Evolutionary conservation across 2,329 filamentous ascomycete genomes (phyloP).

Genomic region (Penicillium griseofulvum): DNA sequence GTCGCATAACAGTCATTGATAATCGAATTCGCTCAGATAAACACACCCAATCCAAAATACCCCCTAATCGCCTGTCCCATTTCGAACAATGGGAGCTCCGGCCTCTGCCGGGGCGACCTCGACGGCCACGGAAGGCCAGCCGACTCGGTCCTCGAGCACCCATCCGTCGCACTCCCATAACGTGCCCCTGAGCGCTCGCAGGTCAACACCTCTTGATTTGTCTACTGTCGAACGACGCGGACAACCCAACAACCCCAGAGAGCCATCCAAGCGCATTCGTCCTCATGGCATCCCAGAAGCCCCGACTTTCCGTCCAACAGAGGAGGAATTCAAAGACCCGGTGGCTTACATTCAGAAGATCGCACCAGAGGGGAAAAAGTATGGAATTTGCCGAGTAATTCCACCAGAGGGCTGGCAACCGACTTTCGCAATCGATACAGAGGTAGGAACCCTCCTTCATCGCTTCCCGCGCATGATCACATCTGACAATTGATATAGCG

Average conservation of each 20-base stretch:
- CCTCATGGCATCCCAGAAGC: constrained; percentile 86
- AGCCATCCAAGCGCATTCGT: constrained; percentile 72
- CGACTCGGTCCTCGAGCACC: constrained; percentile 43
- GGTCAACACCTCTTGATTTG: constrained; percentile 72
- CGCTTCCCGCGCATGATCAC: neutral
- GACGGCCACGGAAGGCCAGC: constrained; percentile 29
- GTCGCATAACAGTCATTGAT: constrained; percentile 29
- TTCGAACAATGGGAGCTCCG: constrained; percentile 46
- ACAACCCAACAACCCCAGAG: constrained; percentile 71
- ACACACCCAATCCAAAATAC: constrained; percentile 21
- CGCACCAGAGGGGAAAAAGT: constrained; percentile 76
- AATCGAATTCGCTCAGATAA: constrained; percentile 22
- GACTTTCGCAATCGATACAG: constrained; percentile 91
- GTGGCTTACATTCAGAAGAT: constrained; percentile 94
- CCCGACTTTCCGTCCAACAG: constrained; percentile 83
- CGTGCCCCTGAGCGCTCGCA: constrained; percentile 63
- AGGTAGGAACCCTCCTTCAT: constrained; percentile 58
- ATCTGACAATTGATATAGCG: constrained; percentile 56
- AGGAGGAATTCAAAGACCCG: constrained; percentile 92
- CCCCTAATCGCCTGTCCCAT: constrained; percentile 7
- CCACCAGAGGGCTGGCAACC: constrained; percentile 94
- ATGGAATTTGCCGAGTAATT: constrained; percentile 92
- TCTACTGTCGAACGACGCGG: constrained; percentile 88
- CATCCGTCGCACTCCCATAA: constrained; percentile 47
- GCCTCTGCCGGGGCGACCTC: constrained; percentile 41